These are phyloP conservation scores for Trichoderma hamatum DNA, from an alignment of 2,329 filamentous ascomycete genomes.

Conservation along the genomic window DNA sequence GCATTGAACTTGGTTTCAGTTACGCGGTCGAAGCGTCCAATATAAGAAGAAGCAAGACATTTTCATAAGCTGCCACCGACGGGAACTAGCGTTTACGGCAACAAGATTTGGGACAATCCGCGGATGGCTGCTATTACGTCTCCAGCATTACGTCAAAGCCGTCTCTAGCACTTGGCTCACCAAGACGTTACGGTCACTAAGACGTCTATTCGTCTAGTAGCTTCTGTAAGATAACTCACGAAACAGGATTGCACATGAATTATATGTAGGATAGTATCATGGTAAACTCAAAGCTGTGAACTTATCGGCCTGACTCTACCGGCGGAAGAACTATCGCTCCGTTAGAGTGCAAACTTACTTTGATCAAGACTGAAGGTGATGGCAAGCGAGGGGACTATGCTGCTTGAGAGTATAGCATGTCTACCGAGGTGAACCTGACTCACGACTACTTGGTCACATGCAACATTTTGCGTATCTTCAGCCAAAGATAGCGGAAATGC, in stretches of 20 bases:
- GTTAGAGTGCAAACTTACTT: constrained; percentile 50
- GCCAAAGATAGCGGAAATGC: constrained; percentile 50
- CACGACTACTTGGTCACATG: constrained; percentile 57
- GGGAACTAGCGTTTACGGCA: constrained; percentile 26
- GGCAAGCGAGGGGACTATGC: constrained; percentile 44
- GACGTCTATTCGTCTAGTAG: background rate
- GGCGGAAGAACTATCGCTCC: constrained; percentile 43
- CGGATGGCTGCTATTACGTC: constrained; percentile 30
- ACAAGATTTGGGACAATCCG: constrained; percentile 29
- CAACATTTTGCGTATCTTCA: constrained; percentile 53
- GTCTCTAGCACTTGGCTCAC: constrained; percentile 27
- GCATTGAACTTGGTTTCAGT: constrained; percentile 24
- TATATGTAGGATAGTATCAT: constrained; percentile 1
- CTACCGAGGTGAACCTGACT: constrained; percentile 45
- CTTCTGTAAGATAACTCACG: constrained; percentile 4
- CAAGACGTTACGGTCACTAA: constrained; percentile 1
- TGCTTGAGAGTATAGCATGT: constrained; percentile 36
- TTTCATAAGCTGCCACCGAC: constrained; percentile 28
- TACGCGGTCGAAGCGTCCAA: constrained; percentile 18
- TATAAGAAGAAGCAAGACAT: constrained; percentile 28
- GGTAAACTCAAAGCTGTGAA: constrained; percentile 37
- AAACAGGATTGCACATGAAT: background rate
- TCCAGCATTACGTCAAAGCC: constrained; percentile 30
- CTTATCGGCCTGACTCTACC: constrained; percentile 51
- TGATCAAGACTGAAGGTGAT: constrained; percentile 38